phyloP scores from a whole-genome alignment of 371 early-diverging fungal genomes.

The Syncephalastrum monosporum region DNA sequence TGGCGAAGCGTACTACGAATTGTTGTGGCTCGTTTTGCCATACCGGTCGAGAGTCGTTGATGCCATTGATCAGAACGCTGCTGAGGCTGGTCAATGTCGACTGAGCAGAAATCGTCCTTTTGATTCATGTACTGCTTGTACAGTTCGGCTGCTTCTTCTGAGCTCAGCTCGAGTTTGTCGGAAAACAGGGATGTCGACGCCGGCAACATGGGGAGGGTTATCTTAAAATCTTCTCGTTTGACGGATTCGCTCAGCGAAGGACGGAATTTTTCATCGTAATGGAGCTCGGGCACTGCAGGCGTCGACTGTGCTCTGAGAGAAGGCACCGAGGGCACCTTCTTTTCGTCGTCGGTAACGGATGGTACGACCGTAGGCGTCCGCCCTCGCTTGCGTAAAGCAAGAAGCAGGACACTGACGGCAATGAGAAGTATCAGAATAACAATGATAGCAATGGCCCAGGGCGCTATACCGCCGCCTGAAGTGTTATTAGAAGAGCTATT shows the following conservation, averaged over 20 bases:
- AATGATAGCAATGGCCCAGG: constrained; percentile 23
- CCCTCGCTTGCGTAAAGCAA: no score
- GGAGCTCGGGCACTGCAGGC: no score
- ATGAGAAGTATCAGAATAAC: constrained; percentile 13
- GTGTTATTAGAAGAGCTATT: no score
- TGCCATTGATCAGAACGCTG: constrained; percentile 1
- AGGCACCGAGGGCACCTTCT: no score
- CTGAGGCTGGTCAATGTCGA: constrained; percentile 15
- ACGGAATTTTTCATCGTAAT: no score
- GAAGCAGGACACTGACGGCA: not conserved
- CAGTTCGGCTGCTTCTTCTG: constrained; percentile 28
- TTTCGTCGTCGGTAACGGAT: no score
- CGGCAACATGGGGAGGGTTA: constrained; percentile 28
- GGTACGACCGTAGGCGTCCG: no score
- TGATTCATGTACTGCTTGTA: constrained; percentile 27
- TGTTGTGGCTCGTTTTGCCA: constrained; percentile 28
- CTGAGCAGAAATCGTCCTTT: constrained; percentile 13
- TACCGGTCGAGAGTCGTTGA: not conserved
- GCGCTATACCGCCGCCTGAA: no score
- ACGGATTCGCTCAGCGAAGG: no score
- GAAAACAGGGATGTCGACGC: constrained; percentile 33
- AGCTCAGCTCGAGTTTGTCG: constrained; percentile 44
- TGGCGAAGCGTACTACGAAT: constrained; percentile 27
- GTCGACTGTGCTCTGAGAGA: no score
- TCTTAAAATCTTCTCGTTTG: constrained; percentile 11